A percentile compares a stretch with the other conserved stretches of the same genome.
phyloP scores from a whole-genome alignment of 2,329 filamentous ascomycete species.

The Coleophoma cylindrospora region DNA sequence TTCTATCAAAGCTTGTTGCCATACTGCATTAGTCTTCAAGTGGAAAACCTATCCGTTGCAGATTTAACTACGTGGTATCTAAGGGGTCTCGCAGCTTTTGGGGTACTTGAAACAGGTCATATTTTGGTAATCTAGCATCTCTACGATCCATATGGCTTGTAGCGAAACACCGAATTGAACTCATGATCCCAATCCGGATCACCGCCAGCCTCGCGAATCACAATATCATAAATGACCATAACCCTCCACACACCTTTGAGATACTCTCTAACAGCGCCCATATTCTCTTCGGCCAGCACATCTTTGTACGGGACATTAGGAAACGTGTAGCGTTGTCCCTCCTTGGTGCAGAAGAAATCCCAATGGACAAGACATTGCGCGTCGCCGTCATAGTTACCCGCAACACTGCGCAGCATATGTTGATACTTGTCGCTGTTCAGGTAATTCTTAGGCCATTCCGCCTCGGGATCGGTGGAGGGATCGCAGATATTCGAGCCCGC shows the following conservation, averaged over 20 bases:
- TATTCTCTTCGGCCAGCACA: neutral
- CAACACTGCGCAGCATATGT: neutral
- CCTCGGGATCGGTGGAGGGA: neutral
- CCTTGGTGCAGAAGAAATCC: neutral
- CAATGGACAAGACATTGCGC: neutral
- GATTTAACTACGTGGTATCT: no score
- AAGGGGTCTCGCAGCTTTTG: no score
- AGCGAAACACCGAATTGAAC: neutral
- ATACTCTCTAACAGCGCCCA: neutral
- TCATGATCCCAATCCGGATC: slow-evolving; percentile 1
- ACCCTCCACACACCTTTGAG: slow-evolving; percentile 4
- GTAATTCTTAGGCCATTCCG: neutral
- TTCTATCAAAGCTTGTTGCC: no score
- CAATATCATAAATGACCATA: slow-evolving; percentile 4
- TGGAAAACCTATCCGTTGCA: no score
- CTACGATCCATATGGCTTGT: no score
- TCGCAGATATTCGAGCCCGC: neutral
- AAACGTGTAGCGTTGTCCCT: neutral
- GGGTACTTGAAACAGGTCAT: no score
- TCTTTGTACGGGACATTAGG: neutral
- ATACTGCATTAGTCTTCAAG: no score
- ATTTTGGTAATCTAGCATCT: no score
- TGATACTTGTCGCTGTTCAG: neutral
- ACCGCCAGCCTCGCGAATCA: slow-evolving; percentile 1
- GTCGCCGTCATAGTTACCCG: neutral